Base-by-base conservation (phyloP, 306 rosid genomes). In the Psophocarpus tetragonolobus region DNA sequence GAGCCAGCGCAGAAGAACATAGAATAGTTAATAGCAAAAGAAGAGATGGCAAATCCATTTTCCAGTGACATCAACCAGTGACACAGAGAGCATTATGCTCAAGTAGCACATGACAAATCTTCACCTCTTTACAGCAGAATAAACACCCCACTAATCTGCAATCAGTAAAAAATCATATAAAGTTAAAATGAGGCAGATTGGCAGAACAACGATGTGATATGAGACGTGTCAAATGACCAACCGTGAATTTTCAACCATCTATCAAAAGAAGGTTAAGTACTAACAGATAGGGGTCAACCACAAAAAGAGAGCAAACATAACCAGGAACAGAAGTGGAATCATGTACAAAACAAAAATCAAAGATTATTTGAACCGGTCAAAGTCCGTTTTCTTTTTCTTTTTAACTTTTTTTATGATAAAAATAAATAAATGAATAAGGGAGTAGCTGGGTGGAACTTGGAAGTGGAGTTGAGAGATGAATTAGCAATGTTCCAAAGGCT, bases 21-120 rank as follows among this genome's bases (percentile, higher is more conserved):
- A 86, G 61, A 81, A 77, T 83, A 84, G 85, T 74, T 62, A 88
- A 85, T 58, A 84, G 50, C 79, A 84, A 76, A 50, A 85, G 75
- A 63, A 74, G 24, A 81, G 81, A 62, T 56, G 80, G 33, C 63
- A 82, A 68, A 54, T 82, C 81, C 97, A 93, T 93, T 82, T 77
- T 84, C 71, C 50, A 85, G 66, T 15, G 51, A 13, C 83, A 75
- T 84, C 85, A 80, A 72, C 32, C 54, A 74, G 70, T 14, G 27
- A 6, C 30, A 29, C 64, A 63, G 82, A 54, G 74, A 68, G 66
- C 82, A 58, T 41, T 74, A 68, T 53, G 76, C 68, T 67, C 81
- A 68, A 64, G 68, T 35, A 66, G 32, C 68, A 44, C 21, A 36
- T 12, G 57, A 83, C 47, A 21, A 48, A 44, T 29, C 71, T 32